A percentile compares a stretch with the other conserved stretches of the same genome.
These are phyloP conservation scores for Melocanna baccifera DNA, from an alignment of 176 grass and related monocot genomes.

Conservation along the genomic window DNA sequence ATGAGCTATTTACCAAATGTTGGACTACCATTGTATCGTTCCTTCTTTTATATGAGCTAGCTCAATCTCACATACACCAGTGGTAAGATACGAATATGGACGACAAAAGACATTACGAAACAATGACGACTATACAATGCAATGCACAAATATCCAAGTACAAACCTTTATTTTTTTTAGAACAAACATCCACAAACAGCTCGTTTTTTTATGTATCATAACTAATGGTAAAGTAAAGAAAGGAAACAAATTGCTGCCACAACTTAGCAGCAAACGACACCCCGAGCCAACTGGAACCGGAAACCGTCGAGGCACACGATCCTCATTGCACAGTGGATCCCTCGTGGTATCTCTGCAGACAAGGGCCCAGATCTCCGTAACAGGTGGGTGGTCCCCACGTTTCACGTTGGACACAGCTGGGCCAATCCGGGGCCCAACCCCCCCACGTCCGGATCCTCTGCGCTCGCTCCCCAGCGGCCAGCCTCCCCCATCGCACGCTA, in stretches of 20 bases:
- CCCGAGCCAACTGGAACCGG: neutral
- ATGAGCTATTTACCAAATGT: too few species aligned
- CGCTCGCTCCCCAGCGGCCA: neutral
- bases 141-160: neutral
- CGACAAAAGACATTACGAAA: neutral
- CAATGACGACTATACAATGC: neutral
- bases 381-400: constrained; percentile 32
- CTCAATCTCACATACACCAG: too few species aligned
- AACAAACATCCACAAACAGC: neutral
- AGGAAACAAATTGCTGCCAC: neutral
- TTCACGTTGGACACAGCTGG: constrained; percentile 47
- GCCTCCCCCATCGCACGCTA: neutral
- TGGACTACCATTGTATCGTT: too few species aligned
- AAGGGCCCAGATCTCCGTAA: constrained; percentile 21
- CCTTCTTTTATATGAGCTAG: too few species aligned
- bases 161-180: neutral
- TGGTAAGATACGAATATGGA: too few species aligned
- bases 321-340: too few species aligned
- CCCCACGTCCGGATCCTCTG: constrained; percentile 13
- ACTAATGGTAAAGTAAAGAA: neutral
- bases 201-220: neutral
- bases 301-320: too few species aligned
- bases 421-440: constrained; percentile 16
- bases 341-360: neutral
- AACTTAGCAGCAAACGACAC: neutral